Evolutionary conservation across 495 filamentous ascomycete species (phyloP).

Genomic region (Astrocystis sublimbata): DNA sequence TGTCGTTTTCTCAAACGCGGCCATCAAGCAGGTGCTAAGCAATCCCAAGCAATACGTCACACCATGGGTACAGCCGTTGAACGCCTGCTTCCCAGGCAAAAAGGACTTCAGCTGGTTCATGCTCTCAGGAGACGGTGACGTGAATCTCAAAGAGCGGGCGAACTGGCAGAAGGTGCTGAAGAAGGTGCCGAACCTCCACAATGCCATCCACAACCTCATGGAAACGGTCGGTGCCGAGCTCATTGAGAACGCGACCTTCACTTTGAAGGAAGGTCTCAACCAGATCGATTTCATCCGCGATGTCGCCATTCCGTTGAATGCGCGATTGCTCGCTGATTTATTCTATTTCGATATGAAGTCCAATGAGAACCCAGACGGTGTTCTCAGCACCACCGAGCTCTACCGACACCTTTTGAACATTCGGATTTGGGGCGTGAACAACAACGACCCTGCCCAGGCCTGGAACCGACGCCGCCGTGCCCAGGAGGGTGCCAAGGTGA

Average conservation of each 20-base stretch:
- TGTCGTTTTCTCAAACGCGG: constrained; percentile 58
- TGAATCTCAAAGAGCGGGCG: constrained; percentile 42
- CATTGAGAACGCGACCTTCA: constrained; percentile 60
- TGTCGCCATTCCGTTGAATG: constrained; percentile 54
- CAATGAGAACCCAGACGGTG: constrained; percentile 56
- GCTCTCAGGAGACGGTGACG: constrained; percentile 50
- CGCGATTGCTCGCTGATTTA: constrained; percentile 44
- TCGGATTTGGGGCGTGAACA: constrained; percentile 65
- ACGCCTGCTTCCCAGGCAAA: constrained; percentile 28
- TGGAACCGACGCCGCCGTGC: constrained; percentile 62
- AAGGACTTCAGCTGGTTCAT: constrained; percentile 56
- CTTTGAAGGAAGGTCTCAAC: constrained; percentile 51
- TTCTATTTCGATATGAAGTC: constrained; percentile 66
- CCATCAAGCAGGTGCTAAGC: constrained; percentile 53
- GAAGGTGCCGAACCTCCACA: constrained; percentile 53
- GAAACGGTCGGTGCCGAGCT: constrained; percentile 61
- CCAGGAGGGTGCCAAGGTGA: constrained; percentile 28
- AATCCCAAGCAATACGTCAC: constrained; percentile 39
- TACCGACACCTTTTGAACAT: constrained; percentile 61
- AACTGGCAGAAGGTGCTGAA: constrained; percentile 60
- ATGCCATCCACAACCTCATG: constrained; percentile 57
- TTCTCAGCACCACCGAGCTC: constrained; percentile 60
- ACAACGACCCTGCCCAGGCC: constrained; percentile 63
- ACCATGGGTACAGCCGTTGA: constrained; percentile 23
- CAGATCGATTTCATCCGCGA: constrained; percentile 74